Conservation (phyloP, 1,284 basidiomycete species). For the Melanopsichium pennsylvanicum region DNA sequence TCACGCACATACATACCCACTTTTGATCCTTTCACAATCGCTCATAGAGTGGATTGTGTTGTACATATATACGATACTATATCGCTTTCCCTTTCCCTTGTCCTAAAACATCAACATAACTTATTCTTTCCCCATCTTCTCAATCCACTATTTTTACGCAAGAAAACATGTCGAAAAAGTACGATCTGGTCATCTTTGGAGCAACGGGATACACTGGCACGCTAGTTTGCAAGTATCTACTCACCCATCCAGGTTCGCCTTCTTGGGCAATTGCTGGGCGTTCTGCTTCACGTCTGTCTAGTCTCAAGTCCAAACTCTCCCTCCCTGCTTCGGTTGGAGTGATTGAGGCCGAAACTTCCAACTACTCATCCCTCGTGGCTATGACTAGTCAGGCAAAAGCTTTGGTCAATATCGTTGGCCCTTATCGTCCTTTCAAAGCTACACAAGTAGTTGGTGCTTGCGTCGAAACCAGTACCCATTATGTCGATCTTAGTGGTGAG, state of each 20-base stretch:
- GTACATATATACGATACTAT: no score
- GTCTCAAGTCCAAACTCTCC: constrained; percentile 27
- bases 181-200: constrained; percentile 56
- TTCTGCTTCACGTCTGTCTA: constrained; percentile 35
- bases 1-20: no score
- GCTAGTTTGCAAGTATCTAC: constrained; percentile 48
- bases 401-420: constrained; percentile 57
- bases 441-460: constrained; percentile 69
- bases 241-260: constrained; percentile 39
- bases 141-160: neutral
- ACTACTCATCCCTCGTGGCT: constrained; percentile 32
- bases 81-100: neutral
- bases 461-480: constrained; percentile 71
- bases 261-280: constrained; percentile 59
- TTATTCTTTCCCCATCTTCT: neutral
- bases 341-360: constrained; percentile 40
- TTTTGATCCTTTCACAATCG: no score
- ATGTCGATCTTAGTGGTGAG: constrained; percentile 74
- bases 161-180: constrained; percentile 32
- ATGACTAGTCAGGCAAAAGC: constrained; percentile 36
- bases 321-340: constrained; percentile 37
- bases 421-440: constrained; percentile 46
- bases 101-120: no score
- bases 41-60: no score
- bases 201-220: constrained; percentile 62